Conservation (phyloP, 192 early-diverging fungal species). For the Podila epicladia region DNA sequence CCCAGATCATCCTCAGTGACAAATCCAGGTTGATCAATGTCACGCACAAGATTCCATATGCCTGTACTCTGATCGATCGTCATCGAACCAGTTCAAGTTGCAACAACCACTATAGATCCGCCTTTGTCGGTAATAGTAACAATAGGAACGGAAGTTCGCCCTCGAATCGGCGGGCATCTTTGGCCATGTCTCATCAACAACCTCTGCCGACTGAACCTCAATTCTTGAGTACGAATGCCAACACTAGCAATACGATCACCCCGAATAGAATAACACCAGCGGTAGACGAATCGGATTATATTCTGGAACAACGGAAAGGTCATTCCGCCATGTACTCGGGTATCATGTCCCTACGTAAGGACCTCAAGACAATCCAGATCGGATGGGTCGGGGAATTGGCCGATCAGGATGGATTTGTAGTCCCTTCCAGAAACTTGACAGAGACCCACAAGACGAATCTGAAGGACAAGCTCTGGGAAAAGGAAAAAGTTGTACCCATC, state of each 20-base stretch:
- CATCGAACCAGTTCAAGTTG: background rate
- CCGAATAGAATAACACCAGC: background rate
- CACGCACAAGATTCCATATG: slow-evolving; percentile 65
- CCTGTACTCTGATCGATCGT: slow-evolving; percentile 27
- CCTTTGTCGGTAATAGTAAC: background rate
- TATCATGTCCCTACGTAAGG: slow-evolving; percentile 70
- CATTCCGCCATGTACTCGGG: slow-evolving; percentile 93
- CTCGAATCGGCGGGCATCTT: slow-evolving; percentile 4
- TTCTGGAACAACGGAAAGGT: slow-evolving; percentile 68
- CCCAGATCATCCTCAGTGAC: slow-evolving; percentile 28
- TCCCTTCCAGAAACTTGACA: slow-evolving; percentile 50
- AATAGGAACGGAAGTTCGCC: background rate
- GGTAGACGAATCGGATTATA: slow-evolving; percentile 35
- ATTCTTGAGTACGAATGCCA: background rate
- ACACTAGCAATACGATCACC: background rate
- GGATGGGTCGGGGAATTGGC: slow-evolving; percentile 76
- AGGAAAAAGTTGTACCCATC: slow-evolving; percentile 80
- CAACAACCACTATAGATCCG: too few species aligned
- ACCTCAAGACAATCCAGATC: slow-evolving; percentile 71
- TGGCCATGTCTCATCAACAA: background rate
- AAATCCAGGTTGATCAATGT: slow-evolving; percentile 58
- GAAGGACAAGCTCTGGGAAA: slow-evolving; percentile 57
- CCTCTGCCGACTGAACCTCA: background rate
- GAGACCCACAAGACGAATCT: slow-evolving; percentile 64
- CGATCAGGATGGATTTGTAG: slow-evolving; percentile 56